phyloP scores from a whole-genome alignment of 176 grass and related monocot genomes.

The Raddia distichophylla region DNA sequence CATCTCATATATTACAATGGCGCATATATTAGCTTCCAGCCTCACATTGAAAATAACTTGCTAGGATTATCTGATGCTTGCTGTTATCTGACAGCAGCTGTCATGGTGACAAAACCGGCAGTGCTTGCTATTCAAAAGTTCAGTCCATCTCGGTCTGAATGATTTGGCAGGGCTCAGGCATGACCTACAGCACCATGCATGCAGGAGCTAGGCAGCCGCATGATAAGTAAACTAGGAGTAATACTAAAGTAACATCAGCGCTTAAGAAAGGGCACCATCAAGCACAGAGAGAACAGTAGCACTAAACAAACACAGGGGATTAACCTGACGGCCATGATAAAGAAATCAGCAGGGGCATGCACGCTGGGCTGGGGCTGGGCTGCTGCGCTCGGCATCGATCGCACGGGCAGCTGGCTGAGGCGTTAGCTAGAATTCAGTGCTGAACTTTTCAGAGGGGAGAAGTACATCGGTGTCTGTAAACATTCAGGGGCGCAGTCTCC shows the following conservation, averaged over 20 bases:
- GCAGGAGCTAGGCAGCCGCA: not conserved
- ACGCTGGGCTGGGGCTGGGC: not conserved
- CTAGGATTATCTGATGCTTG: not conserved
- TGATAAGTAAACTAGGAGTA: too few species aligned
- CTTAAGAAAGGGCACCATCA: not conserved
- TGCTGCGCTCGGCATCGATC: not conserved
- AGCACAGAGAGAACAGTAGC: not conserved
- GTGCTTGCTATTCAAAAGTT: not conserved
- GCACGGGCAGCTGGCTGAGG: not conserved
- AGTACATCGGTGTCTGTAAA: slow-evolving; percentile 38
- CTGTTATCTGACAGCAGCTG: not conserved
- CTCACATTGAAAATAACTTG: not conserved
- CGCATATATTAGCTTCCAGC: not conserved
- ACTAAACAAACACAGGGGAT: slow-evolving; percentile 2
- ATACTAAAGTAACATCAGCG: not conserved
- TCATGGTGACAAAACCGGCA: slow-evolving; percentile 22
- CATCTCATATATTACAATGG: not conserved
- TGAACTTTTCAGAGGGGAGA: slow-evolving; percentile 47
- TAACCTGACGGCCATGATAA: slow-evolving; percentile 16
- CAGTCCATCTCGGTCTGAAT: slow-evolving; percentile 5
- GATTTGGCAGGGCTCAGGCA: not conserved
- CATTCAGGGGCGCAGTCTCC: slow-evolving; percentile 50
- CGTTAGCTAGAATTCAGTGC: slow-evolving; percentile 60
- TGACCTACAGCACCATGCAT: slow-evolving; percentile 27
- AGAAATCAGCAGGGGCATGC: slow-evolving; percentile 39